phyloP scores from a whole-genome alignment of 1,284 basidiomycete genomes.

The Mrakiaceae sp. region DNA sequence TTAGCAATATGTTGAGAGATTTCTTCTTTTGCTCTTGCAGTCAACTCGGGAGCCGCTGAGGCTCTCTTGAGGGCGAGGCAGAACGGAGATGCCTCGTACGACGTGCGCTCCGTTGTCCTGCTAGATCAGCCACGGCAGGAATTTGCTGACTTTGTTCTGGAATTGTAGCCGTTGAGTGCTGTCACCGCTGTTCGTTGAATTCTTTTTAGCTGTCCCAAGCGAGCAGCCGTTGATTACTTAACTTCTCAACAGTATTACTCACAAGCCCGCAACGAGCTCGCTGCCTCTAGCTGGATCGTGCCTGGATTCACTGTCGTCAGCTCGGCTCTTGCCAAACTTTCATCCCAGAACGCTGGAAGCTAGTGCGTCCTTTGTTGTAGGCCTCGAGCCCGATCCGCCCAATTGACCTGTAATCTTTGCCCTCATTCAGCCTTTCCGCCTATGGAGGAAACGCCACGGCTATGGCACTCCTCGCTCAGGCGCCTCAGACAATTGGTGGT shows the following conservation, averaged over 20 bases:
- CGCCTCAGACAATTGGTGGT: slow-evolving; percentile 50
- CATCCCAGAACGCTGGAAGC: slow-evolving; percentile 21
- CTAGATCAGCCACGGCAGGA: background rate
- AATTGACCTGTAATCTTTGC: background rate
- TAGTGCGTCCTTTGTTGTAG: slow-evolving; percentile 24
- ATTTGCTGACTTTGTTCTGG: background rate
- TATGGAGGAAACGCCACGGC: slow-evolving; percentile 37
- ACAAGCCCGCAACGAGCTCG: slow-evolving; percentile 35
- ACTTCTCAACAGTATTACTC: slow-evolving; percentile 20
- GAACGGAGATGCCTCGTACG: slow-evolving; percentile 26
- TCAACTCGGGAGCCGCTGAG: slow-evolving; percentile 26
- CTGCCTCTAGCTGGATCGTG: slow-evolving; percentile 30
- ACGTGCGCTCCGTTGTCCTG: slow-evolving; percentile 3
- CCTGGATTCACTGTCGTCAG: slow-evolving; percentile 23
- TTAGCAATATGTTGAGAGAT: background rate
- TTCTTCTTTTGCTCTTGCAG: background rate
- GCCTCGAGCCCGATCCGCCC: background rate
- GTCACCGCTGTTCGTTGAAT: background rate
- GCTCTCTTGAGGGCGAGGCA: slow-evolving; percentile 24
- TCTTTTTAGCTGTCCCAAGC: no score
- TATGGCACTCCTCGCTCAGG: slow-evolving; percentile 40
- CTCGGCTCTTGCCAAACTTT: slow-evolving; percentile 23
- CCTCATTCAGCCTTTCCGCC: slow-evolving; percentile 21
- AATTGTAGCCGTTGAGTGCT: background rate
- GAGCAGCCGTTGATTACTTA: no score